Base-by-base conservation (phyloP, 2,329 filamentous ascomycete genomes). In the Trichoderma arundinaceum region DNA sequence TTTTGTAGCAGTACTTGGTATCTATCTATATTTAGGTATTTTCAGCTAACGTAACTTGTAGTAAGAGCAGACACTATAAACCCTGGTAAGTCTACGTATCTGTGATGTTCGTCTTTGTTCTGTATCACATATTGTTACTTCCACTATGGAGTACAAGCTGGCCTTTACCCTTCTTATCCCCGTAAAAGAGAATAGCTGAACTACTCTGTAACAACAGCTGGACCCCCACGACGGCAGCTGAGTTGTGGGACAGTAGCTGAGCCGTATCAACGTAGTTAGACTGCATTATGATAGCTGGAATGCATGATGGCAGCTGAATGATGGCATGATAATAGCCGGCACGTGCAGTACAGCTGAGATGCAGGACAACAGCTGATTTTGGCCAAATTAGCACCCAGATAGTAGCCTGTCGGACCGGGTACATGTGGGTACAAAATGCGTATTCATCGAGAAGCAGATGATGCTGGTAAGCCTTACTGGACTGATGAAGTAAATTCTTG, bases 251-350 rank as follows among this genome's bases (percentile, higher is more conserved):
- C 22, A 13, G 22, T 28, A 33, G 19, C 53, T 57, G 38, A 57
- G 22, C 28, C 22, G 38, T 32, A 10, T 17, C 43, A 12, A 4
- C 22, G 22, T 28, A 28, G 22, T 28, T 28, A 28, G 22, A 28
- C 22, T 28, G 22, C 4, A 28, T 28, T 28, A 38, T 4, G 35
- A 35, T 13, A 28, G 41, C 39, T 19, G 54, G n/a, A 22, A 10
- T 5, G 15, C 54, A 44, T 33, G 19, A 12, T 28, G 19, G 8
- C 22, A 17, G 54, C 28, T 46, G 22, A 46, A 44, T 44, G 28
- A 43, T 57, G 54, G 54, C 56, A 35, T 60, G 57, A 60, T 39
- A 15, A 22, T 10, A 28, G 7, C 33, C 19, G 33, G 32, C 9
- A 19, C 22, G 10, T 17, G 10, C 19, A n/a, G 19, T 53, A 53